These are phyloP conservation scores for Sphaerobolus stellatus DNA, from an alignment of 1,284 basidiomycete genomes.

Conservation along the genomic window DNA sequence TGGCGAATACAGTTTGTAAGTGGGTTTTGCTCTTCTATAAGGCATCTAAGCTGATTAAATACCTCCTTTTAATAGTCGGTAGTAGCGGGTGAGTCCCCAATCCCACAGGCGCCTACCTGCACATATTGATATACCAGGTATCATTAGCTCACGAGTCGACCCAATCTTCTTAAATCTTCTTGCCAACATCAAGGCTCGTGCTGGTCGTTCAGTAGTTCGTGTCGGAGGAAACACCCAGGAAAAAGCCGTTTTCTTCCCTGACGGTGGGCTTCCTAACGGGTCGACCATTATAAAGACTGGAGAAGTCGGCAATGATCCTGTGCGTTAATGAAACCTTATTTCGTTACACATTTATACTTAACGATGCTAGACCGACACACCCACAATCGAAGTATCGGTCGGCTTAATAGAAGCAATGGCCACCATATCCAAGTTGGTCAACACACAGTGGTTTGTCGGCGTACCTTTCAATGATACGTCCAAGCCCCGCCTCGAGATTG, in stretches of 20 bases:
- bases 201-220: constrained; percentile 58
- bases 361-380: constrained; percentile 46
- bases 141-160: constrained; percentile 44
- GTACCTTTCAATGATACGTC: constrained; percentile 49
- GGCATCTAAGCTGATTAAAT: neutral
- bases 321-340: constrained; percentile 19
- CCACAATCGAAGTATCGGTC: constrained; percentile 54
- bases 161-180: constrained; percentile 76
- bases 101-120: neutral
- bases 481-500: constrained; percentile 46
- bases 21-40: constrained; percentile 6
- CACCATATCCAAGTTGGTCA: constrained; percentile 55
- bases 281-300: constrained; percentile 51
- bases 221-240: constrained; percentile 80
- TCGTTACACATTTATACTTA: constrained; percentile 1
- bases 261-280: constrained; percentile 42
- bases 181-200: constrained; percentile 60
- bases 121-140: constrained; percentile 12
- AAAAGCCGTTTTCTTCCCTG: constrained; percentile 46
- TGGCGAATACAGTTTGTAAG: constrained; percentile 39
- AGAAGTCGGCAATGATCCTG: constrained; percentile 40
- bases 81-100: constrained; percentile 44
- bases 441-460: constrained; percentile 52
- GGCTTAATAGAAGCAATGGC: constrained; percentile 57
- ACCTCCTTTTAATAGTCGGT: constrained; percentile 42